These are phyloP conservation scores for Magnolia changhungtana DNA, from an alignment of 164 flowering plant species.

Conservation along the genomic window DNA sequence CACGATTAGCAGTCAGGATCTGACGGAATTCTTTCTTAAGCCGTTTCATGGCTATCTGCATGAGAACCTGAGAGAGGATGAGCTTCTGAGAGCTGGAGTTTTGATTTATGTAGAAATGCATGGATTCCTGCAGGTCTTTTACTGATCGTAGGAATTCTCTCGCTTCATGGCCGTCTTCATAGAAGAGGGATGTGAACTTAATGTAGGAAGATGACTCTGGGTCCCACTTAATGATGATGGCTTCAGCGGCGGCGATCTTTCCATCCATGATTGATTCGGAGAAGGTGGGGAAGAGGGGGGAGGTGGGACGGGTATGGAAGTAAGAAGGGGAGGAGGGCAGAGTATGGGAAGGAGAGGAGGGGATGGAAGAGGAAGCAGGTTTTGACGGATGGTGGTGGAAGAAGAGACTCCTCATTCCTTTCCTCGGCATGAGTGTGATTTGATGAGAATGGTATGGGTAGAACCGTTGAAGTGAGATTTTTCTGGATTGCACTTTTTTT, in stretches of 20 bases:
- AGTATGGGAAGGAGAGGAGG: constrained; percentile 3
- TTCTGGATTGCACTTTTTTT: too few relatives aligned
- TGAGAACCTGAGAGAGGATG: constrained; percentile 41
- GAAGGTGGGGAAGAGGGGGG: constrained; percentile 5
- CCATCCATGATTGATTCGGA: constrained; percentile 37
- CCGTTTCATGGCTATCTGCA: constrained; percentile 65
- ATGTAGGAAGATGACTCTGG: constrained; percentile 25
- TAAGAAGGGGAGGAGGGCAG: constrained; percentile 1
- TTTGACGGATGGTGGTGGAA: background rate
- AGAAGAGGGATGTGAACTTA: constrained; percentile 25
- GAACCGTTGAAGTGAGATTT: too few relatives aligned
- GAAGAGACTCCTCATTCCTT: constrained; percentile 2
- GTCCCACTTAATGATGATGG: constrained; percentile 59
- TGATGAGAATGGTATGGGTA: too few relatives aligned
- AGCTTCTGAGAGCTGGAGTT: constrained; percentile 29
- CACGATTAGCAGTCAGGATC: constrained; percentile 54
- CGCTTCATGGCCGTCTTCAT: constrained; percentile 53
- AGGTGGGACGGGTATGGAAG: constrained; percentile 3
- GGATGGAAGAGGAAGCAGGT: constrained; percentile 1
- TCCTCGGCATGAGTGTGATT: background rate
- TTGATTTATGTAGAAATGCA: constrained; percentile 40
- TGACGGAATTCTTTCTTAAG: constrained; percentile 67
- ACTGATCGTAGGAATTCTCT: constrained; percentile 44
- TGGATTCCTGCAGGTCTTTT: constrained; percentile 48
- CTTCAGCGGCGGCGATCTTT: constrained; percentile 37